Evolutionary conservation across 176 grass and related monocot genomes (phyloP), one percentile per base, ranked within the genome.

Genomic region (Rhynchospora pubera): DNA sequence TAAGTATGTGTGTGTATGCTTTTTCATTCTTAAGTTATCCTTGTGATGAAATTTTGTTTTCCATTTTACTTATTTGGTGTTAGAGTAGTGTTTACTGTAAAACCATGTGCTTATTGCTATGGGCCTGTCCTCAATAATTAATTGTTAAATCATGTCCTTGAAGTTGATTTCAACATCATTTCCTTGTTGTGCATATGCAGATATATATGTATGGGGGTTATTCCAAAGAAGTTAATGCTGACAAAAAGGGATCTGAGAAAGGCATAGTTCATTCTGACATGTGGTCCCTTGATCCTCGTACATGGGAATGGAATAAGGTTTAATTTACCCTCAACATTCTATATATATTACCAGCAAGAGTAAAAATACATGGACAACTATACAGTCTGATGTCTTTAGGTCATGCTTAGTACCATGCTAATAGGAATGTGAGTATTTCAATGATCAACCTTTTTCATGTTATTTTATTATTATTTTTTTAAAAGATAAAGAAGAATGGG

Each of bases 281-380:
- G 83, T 97, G 92, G 95, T 91, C 88, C 59, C 95, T 97, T 85
- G 95, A 97, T 89, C 90, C 95, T 86, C 92, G 88, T 65, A 94
- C 86, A 77, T 97, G 95, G 95, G 95, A 94, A 84, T 97, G 95
- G 95, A 97, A 91, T 79, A 97, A 94, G 95, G 95, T 97, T 64
- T 44, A 56, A 12, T 84, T 57, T 85, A 16, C 57, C 15, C 21
- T 66, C 22, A 85, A 44, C 50, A 84, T 47, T 77, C 18, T 52
- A 46, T 74, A 91, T 79, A 79, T 47, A 42, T 83, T 80, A 30
- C 57, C 63, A 32, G 14, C 32, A 80, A 45, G 39, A 62, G 6
- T 44, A 79, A 53, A 39, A 42, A 57, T 79, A 57, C 56, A 59
- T 72, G 68, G 10, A 2, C 19, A 10, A 23, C 69, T 39, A 22